Conservation (phyloP, 495 filamentous ascomycete species). For the Cairneyella variabilis region DNA sequence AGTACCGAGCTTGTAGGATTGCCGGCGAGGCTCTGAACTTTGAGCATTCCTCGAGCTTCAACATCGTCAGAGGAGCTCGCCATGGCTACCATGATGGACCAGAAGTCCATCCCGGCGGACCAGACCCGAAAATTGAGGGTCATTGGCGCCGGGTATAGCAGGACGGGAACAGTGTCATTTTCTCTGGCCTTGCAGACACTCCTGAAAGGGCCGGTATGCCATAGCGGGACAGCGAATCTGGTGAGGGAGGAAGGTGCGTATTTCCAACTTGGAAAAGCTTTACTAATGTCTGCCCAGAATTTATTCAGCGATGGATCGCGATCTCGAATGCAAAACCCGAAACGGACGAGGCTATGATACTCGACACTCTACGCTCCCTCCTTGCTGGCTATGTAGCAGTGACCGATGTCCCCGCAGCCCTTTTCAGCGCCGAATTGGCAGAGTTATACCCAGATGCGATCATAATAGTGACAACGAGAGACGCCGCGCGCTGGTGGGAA, state of each 20-base stretch:
- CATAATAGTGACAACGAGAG: slow-evolving; percentile 31
- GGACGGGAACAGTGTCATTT: slow-evolving; percentile 49
- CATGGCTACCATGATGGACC: too few relatives aligned
- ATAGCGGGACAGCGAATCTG: slow-evolving; percentile 31
- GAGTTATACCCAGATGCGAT: slow-evolving; percentile 37
- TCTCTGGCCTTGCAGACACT: slow-evolving; percentile 41
- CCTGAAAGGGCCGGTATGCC: slow-evolving; percentile 36
- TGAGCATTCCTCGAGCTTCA: too few relatives aligned
- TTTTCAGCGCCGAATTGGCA: slow-evolving; percentile 32
- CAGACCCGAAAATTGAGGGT: neutral
- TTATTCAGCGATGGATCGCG: slow-evolving; percentile 26
- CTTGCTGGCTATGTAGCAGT: slow-evolving; percentile 32
- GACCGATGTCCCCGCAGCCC: slow-evolving; percentile 27
- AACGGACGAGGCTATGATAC: slow-evolving; percentile 21
- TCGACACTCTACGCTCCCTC: slow-evolving; percentile 21
- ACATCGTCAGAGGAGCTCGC: too few relatives aligned
- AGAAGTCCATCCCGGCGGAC: too few relatives aligned
- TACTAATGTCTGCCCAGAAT: slow-evolving; percentile 14
- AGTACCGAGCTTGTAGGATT: too few relatives aligned
- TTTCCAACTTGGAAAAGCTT: neutral
- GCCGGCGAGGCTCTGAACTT: too few relatives aligned
- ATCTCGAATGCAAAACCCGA: slow-evolving; percentile 26
- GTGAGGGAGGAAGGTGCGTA: slow-evolving; percentile 28
- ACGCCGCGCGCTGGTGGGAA: slow-evolving; percentile 29
- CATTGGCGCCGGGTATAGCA: slow-evolving; percentile 34